These are phyloP conservation scores for Globisporangium spiculum DNA, from an alignment of 352 stramenopile genomes.

Conservation along the genomic window DNA sequence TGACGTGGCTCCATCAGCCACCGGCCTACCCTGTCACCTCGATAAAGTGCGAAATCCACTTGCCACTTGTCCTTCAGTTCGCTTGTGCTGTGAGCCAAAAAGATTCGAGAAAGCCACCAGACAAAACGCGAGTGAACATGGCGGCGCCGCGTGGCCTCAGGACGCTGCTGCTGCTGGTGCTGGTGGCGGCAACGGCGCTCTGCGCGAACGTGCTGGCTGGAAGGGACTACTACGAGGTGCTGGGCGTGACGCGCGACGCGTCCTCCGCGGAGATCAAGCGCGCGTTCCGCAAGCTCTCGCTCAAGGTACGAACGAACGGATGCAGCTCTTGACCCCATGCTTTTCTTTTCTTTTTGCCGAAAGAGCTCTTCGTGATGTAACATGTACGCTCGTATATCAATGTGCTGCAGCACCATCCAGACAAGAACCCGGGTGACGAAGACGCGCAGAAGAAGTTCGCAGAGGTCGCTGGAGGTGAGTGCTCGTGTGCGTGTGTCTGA, in stretches of 20 bases:
- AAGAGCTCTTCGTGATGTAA: slow-evolving; percentile 1
- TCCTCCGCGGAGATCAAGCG: slow-evolving; percentile 76
- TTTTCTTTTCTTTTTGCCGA: neutral
- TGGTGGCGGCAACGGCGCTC: slow-evolving; percentile 20
- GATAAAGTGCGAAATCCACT: slow-evolving; percentile 1
- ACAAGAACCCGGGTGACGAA: slow-evolving; percentile 88
- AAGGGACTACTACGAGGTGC: slow-evolving; percentile 72
- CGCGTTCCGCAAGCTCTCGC: slow-evolving; percentile 85
- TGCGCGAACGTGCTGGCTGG: slow-evolving; percentile 28
- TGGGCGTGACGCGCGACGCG: slow-evolving; percentile 61
- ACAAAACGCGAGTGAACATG: neutral
- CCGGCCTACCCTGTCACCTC: neutral
- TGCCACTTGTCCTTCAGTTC: neutral
- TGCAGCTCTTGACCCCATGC: neutral
- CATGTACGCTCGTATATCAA: neutral
- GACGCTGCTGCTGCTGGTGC: slow-evolving; percentile 27
- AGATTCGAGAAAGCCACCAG: slow-evolving; percentile 11
- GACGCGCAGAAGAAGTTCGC: slow-evolving; percentile 87
- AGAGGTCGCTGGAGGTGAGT: slow-evolving; percentile 65
- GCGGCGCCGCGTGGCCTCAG: slow-evolving; percentile 13
- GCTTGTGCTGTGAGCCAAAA: neutral
- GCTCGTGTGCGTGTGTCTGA: neutral
- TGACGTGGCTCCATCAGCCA: slow-evolving; percentile 2
- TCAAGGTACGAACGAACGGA: slow-evolving; percentile 50
- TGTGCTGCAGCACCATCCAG: slow-evolving; percentile 69